phyloP scores from a whole-genome alignment of 257 asterid genomes.

The Przewalskia tangutica region DNA sequence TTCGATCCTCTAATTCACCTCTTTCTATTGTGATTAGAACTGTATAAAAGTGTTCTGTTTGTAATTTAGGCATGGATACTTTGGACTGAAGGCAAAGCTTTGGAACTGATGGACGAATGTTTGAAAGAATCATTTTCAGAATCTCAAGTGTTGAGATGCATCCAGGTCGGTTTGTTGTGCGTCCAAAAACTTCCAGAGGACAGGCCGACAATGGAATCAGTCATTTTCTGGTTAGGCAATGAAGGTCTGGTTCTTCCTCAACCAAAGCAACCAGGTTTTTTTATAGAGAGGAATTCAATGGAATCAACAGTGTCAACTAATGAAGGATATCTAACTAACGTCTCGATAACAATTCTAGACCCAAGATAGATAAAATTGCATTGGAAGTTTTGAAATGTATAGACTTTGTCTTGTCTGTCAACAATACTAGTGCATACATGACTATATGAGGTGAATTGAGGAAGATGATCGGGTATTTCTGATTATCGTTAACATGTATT shows the following conservation, averaged over 20 bases:
- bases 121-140: not conserved
- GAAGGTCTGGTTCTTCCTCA: slow-evolving; percentile 3
- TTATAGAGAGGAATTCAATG: not conserved
- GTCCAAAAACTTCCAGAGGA: slow-evolving; percentile 9
- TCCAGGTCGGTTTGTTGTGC: slow-evolving; percentile 11
- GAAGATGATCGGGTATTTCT: too few species aligned
- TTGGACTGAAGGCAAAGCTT: slow-evolving; percentile 2
- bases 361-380: not conserved
- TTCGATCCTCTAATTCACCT: not conserved
- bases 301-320: not conserved
- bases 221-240: slow-evolving; percentile 9
- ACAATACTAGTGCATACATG: too few species aligned
- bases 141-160: slow-evolving; percentile 10
- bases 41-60: not conserved
- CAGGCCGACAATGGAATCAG: slow-evolving; percentile 13
- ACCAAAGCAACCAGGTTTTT: slow-evolving; percentile 12
- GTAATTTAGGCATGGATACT: slow-evolving; percentile 8
- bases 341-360: not conserved
- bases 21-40: not conserved
- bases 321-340: not conserved
- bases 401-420: not conserved
- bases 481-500: too few species aligned
- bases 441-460: too few species aligned
- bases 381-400: not conserved
- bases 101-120: slow-evolving; percentile 6